phyloP scores from a whole-genome alignment of 306 rosid species.

The Cajanus cajan region DNA sequence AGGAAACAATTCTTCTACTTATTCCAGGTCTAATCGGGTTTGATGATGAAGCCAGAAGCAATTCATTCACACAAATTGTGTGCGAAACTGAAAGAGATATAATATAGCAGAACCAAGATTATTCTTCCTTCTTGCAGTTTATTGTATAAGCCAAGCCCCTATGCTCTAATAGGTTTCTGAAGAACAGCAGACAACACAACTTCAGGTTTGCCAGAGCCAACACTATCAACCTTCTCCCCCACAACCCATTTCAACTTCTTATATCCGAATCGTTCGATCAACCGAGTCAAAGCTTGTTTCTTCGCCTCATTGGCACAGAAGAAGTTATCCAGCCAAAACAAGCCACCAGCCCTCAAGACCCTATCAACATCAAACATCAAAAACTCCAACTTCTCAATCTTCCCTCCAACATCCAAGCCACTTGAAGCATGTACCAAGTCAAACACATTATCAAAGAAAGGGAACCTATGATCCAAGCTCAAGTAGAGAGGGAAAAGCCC shows the following conservation, averaged over 20 bases:
- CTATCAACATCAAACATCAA: slow-evolving; percentile 86
- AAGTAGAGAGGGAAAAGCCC: slow-evolving; percentile 81
- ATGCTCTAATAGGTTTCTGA: slow-evolving; percentile 76
- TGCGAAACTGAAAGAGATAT: slow-evolving; percentile 28
- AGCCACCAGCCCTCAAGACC: slow-evolving; percentile 78
- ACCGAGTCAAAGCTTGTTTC: slow-evolving; percentile 63
- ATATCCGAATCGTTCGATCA: slow-evolving; percentile 86
- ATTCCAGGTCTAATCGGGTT: slow-evolving; percentile 45
- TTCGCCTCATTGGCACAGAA: slow-evolving; percentile 67
- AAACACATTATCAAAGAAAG: slow-evolving; percentile 83
- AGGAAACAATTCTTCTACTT: slow-evolving; percentile 44
- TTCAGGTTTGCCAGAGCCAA: slow-evolving; percentile 58
- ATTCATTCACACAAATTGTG: slow-evolving; percentile 36
- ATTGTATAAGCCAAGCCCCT: slow-evolving; percentile 26
- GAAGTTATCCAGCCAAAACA: slow-evolving; percentile 91
- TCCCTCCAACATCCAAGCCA: slow-evolving; percentile 71
- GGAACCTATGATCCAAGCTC: slow-evolving; percentile 86
- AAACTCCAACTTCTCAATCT: slow-evolving; percentile 73
- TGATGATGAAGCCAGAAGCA: slow-evolving; percentile 39
- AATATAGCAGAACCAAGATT: slow-evolving; percentile 33
- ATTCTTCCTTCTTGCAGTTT: slow-evolving; percentile 39
- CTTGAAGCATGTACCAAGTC: slow-evolving; percentile 69
- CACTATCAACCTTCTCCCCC: slow-evolving; percentile 66
- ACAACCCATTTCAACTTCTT: slow-evolving; percentile 94
- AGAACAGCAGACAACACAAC: slow-evolving; percentile 78